Evolutionary conservation across 495 filamentous ascomycete species (phyloP), one percentile per base, ranked within the genome.

Genomic region (Penicillium bovifimosum): DNA sequence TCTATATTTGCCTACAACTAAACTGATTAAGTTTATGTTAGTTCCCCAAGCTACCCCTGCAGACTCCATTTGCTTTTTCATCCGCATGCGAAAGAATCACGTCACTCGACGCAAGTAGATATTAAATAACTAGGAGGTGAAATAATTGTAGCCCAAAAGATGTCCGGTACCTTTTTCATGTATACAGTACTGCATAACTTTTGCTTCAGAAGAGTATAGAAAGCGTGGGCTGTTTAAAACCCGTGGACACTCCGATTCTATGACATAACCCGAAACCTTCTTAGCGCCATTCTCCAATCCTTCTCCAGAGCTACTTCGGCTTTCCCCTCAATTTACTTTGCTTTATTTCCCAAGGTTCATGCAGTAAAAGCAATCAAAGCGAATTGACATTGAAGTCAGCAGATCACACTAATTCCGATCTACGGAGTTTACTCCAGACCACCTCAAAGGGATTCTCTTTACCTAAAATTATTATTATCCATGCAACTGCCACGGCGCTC

Each of bases 21-120:
- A 20, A 33, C 42, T 50, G 34, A 44, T 45, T 38, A 47, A 41
- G 29, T 44, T 55, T 41, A 45, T 44, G 28, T 51, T 55, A 55
- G 55, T 44, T 40, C 47, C 24, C 45, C 38, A 29, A 60, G 59
- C 62, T 63, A 60, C 62, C 62, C 62, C 62, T 65, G 62, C 59
- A 65, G 59, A 36, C 51, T 41, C 44, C 53, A 60, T 60, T 58
- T 59, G 48, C 34, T 50, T 43, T 56, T 55, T 57, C 52, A 24
- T 48, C 49, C 58, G 57, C 56, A 52, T 45, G 46, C 56, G 56
- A 53, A 53, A 50, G 44, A 33, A 56, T 62, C 53, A 47, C 57
- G 59, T 59, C 59, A 60, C 20, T 47, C 28, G 40, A 39, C 39
- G 49, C 38, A 44, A 38, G 34, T 14, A 14, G 14, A 20, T 41